Conservation (phyloP, 495 filamentous ascomycete genomes). For the Neohortaea acidophila region DNA sequence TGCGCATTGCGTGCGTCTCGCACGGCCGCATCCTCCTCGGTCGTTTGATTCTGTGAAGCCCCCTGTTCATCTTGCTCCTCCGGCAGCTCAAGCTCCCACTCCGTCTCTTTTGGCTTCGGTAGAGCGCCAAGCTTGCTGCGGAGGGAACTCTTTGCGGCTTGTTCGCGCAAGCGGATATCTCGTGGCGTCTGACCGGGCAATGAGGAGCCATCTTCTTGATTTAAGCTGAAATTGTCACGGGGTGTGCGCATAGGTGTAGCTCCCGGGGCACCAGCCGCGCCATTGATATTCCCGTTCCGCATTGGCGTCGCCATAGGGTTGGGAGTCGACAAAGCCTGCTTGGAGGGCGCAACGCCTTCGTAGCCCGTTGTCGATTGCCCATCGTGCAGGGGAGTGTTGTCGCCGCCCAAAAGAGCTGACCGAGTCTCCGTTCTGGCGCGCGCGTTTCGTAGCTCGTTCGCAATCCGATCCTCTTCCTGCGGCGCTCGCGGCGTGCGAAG, state of each 20-base stretch:
- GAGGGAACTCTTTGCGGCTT: slow-evolving; percentile 53
- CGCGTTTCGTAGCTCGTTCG: slow-evolving; percentile 93
- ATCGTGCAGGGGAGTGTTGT: slow-evolving; percentile 68
- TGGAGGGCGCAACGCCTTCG: slow-evolving; percentile 67
- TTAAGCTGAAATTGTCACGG: slow-evolving; percentile 76
- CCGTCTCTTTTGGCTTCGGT: slow-evolving; percentile 79
- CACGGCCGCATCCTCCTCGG: slow-evolving; percentile 71
- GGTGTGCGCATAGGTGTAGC: slow-evolving; percentile 86
- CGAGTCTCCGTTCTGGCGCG: slow-evolving; percentile 84
- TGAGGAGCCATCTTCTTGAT: slow-evolving; percentile 47
- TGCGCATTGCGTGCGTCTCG: slow-evolving; percentile 58
- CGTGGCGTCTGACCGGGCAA: slow-evolving; percentile 61
- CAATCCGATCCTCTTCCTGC: slow-evolving; percentile 83
- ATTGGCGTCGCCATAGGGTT: slow-evolving; percentile 92
- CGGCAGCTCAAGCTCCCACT: slow-evolving; percentile 84
- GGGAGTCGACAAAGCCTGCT: slow-evolving; percentile 69
- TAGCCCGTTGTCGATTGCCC: slow-evolving; percentile 73
- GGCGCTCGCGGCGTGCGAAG: slow-evolving; percentile 84
- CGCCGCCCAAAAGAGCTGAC: slow-evolving; percentile 86
- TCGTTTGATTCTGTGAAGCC: slow-evolving; percentile 36
- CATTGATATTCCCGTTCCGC: slow-evolving; percentile 45
- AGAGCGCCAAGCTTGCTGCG: slow-evolving; percentile 59
- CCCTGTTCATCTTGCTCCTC: slow-evolving; percentile 57
- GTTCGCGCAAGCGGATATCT: slow-evolving; percentile 61
- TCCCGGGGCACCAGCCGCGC: slow-evolving; percentile 46